Evolutionary conservation across 306 rosid species (phyloP), one percentile per base, ranked within the genome.

Genomic region (Rosa persica): DNA sequence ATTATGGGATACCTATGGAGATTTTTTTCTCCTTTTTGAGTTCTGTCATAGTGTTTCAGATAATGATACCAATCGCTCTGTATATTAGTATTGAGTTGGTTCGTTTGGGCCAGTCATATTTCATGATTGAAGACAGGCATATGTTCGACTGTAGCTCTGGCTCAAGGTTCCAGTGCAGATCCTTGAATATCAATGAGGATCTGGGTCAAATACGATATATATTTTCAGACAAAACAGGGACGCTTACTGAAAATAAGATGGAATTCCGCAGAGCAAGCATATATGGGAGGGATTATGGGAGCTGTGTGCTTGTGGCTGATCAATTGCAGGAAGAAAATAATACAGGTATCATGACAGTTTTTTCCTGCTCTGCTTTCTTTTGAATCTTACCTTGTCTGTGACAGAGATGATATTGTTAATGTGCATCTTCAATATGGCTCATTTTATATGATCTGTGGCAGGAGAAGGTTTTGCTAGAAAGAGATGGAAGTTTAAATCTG

Each of bases 11-110:
- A 74, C 94, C 94, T 1, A 83, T 91, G 97, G 99, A 96, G 74
- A 86, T 87, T 6, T 89, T 96, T 87, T 91, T 96, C 88, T 89
- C 99, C 78, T 96, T 96, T 78, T 83, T 96, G 91, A 96, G 97
- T 84, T 93, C 99, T 75, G 74, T 96, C 55, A 96, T 96, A 70
- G 98, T 96, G 84, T 96, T 96, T 81, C 99, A 96, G 94, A 96
- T 96, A 46, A 96, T 96, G 99, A 96, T 96, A 86, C 99, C 99
- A 7, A 96, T 96, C 83, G 93, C 99, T 69, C 97, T 96, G 48
- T 96, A 96, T 84, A 96, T 96, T 78, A 91, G 98, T 5, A 91
- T 96, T 98, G 99, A 96, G 87, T 85, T 96, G 87, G 98, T 96
- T 78, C 90, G 99, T 47, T 81, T 96, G 84, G 98, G 99, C 52